Conservation (phyloP, 148 eudicot genomes). For the Fagopyrum esculentum region DNA sequence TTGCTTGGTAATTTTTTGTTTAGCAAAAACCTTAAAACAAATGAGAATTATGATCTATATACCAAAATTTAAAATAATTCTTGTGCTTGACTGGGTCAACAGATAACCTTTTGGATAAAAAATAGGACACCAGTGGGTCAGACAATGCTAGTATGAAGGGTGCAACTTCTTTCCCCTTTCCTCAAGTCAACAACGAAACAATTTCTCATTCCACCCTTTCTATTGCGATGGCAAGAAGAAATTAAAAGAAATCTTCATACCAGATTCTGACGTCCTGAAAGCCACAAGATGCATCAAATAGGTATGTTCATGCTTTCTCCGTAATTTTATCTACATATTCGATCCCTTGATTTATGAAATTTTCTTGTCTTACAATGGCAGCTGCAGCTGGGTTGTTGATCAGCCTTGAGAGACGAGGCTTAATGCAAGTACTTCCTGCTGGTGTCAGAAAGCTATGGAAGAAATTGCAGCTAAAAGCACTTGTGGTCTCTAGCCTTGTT, state of each 20-base stretch:
- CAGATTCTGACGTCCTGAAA: neutral
- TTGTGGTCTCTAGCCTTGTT: slow-evolving; percentile 29
- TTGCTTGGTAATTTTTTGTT: neutral
- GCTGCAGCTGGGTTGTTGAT: slow-evolving; percentile 20
- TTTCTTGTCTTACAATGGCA: neutral
- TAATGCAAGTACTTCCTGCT: slow-evolving; percentile 18
- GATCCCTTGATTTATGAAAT: neutral
- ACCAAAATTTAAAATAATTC: neutral
- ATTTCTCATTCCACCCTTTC: neutral
- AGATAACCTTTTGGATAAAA: slow-evolving; percentile 1
- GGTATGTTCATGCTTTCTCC: neutral
- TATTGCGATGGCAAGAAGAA: neutral
- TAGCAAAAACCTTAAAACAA: neutral
- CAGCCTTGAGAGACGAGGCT: slow-evolving; percentile 21
- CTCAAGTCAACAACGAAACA: neutral
- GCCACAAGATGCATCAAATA: slow-evolving; percentile 1
- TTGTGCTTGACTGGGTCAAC: slow-evolving; percentile 6
- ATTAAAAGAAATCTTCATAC: neutral
- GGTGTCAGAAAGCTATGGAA: slow-evolving; percentile 21
- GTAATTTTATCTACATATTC: neutral
- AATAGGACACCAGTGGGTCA: neutral
- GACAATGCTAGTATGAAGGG: neutral
- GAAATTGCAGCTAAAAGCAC: slow-evolving; percentile 28
- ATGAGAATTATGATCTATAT: no score
- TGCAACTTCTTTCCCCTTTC: slow-evolving; percentile 10